Conservation (phyloP, 164 flowering plant genomes). For the Brasenia schreberi region DNA sequence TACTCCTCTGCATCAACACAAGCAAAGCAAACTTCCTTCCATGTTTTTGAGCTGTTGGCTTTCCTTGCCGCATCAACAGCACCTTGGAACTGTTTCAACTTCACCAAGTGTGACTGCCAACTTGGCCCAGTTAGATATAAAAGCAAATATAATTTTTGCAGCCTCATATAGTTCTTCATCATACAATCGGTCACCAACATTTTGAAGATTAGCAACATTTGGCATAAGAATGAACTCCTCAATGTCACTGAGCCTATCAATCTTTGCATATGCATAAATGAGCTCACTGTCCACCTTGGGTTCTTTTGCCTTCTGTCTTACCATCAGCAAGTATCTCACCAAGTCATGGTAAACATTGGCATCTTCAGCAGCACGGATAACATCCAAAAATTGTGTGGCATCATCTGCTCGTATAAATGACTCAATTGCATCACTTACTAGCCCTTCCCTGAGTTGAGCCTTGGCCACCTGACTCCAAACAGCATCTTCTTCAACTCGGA, state of each 20-base stretch:
- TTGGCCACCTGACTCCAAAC: conserved; percentile 99
- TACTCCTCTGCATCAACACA: conserved; percentile 99
- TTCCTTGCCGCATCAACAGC: conserved; percentile 99
- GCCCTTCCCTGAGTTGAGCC: conserved; percentile 90
- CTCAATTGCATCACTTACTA: conserved; percentile 97
- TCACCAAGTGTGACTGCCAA: conserved; percentile 87
- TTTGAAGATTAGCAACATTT: conserved; percentile 96
- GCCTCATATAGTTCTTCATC: conserved; percentile 94
- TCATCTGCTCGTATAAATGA: conserved; percentile 99
- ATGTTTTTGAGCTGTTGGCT: conserved; percentile 96
- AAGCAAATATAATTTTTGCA: conserved; percentile 91
- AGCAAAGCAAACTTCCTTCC: conserved; percentile 99
- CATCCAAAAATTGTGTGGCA: conserved; percentile 86
- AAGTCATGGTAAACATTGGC: conserved; percentile 84
- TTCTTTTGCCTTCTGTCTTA: conserved; percentile 87
- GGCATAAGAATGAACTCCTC: conserved; percentile 99
- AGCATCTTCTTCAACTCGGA: conserved; percentile 98
- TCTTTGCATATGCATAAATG: conserved; percentile 98
- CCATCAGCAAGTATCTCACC: conserved; percentile 94
- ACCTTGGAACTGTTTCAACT: conserved; percentile 86
- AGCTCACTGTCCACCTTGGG: conserved; percentile 99
- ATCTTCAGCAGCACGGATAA: conserved; percentile 80
- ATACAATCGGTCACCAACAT: conserved; percentile 88
- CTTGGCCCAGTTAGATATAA: conserved; percentile 97
- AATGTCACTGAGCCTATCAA: conserved; percentile 88